Evolutionary conservation across 2,329 filamentous ascomycete species (phyloP), one percentile per base, ranked within the genome.

Genomic region (Nemania sp.): DNA sequence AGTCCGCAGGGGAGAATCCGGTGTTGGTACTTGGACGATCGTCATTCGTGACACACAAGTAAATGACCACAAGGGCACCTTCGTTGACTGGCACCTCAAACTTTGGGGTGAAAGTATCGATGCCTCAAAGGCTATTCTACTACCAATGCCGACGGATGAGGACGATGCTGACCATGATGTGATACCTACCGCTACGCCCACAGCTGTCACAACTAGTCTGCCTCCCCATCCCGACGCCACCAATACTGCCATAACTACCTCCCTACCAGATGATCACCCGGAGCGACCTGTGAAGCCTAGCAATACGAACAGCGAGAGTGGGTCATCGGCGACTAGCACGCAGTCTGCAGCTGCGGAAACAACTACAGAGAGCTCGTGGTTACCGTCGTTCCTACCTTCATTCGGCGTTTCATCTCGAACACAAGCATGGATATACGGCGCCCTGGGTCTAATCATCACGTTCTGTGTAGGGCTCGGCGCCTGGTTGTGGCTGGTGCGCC

Each of bases 81-180:
- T 98, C 75, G 86, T 90, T 54, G 95, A 99, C 81, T 99, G 94
- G 93, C 92, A 93, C 75, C 85, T 99, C 66, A 97, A 95, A 78
- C 87, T 99, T 3, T 99, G 94, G 93, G 96, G 96, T 69, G 94
- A 98, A 80, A 86, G 88, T 67, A 92, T 93, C 73, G 93, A 98
- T 77, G 86, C 89, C 41, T 83, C 86, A 57, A 92, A 92, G 77
- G 91, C 94, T 60, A 86, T 82, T 7, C 84, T 92, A 4, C 88
- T 97, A 18, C 95, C 96, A 7, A 88, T 98, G 83, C 96, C 96
- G 0, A 89, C 87, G 5, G 92, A 92, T 57, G 84, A 93, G 53
- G 95, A 98, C 71, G 93, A 98, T 76, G 90, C 92, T 66, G 89
- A 97, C 75, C 92, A 94, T 78, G 90, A 91, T 73, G 82, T 87